phyloP scores from a whole-genome alignment of 805 yeast species.

The Candida takata region DNA sequence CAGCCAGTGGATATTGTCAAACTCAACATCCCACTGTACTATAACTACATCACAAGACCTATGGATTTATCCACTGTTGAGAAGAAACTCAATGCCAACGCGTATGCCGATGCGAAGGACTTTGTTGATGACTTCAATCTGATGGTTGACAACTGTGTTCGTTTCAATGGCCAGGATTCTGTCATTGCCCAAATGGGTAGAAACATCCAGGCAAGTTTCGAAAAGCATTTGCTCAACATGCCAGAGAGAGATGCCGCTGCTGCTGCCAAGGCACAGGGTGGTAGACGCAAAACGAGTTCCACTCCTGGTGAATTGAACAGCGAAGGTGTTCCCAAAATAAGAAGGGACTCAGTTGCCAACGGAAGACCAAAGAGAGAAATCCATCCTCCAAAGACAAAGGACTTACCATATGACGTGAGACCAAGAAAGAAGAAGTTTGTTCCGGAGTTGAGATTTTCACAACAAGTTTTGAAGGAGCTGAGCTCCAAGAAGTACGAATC shows the following conservation, averaged over 20 bases:
- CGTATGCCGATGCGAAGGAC: slow-evolving; percentile 64
- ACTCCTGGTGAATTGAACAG: slow-evolving; percentile 28
- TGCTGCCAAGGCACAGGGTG: slow-evolving; percentile 11
- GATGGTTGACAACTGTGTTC: slow-evolving; percentile 76
- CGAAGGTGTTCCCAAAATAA: slow-evolving; percentile 52
- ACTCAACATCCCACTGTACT: slow-evolving; percentile 85
- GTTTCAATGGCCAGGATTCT: slow-evolving; percentile 80
- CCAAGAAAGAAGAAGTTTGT: slow-evolving; percentile 91
- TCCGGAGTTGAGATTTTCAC: slow-evolving; percentile 82
- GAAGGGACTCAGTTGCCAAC: slow-evolving; percentile 62
- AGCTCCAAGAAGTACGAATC: slow-evolving; percentile 75
- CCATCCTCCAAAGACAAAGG: slow-evolving; percentile 94
- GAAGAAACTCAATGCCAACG: slow-evolving; percentile 59
- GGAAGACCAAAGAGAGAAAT: slow-evolving; percentile 93
- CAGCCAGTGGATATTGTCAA: slow-evolving; percentile 87
- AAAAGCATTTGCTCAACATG: slow-evolving; percentile 86
- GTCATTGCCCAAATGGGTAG: slow-evolving; percentile 88
- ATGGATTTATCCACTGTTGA: slow-evolving; percentile 95
- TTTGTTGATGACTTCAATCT: slow-evolving; percentile 73
- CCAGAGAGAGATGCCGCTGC: slow-evolving; percentile 54
- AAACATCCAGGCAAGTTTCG: slow-evolving; percentile 85
- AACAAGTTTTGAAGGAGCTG: slow-evolving; percentile 74
- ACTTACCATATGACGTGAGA: slow-evolving; percentile 81
- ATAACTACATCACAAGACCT: slow-evolving; percentile 74
- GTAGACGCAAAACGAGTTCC: slow-evolving; percentile 20